Conservation (phyloP, 2,329 filamentous ascomycete genomes). For the Scolecobasidium constrictum region DNA sequence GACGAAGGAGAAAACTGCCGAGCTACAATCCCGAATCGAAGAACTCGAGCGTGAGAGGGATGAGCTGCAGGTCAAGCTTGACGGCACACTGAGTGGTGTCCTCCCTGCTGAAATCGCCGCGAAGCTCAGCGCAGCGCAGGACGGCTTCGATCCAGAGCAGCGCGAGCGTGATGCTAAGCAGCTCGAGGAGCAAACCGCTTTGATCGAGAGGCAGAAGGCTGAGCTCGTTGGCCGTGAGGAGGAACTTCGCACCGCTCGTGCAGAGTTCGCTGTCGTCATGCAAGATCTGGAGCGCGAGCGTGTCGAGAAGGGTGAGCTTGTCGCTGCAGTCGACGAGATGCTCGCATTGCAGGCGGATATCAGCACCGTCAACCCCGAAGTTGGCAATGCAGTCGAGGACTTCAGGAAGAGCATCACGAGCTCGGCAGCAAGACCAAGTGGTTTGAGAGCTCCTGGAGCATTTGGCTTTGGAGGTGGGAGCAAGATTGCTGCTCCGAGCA, state of each 20-base stretch:
- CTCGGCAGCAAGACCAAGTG: conserved; percentile 36
- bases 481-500: conserved; percentile 26
- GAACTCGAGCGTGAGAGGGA: conserved; percentile 66
- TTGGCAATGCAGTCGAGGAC: conserved; percentile 29
- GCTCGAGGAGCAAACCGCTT: conserved; percentile 53
- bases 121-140: conserved; percentile 1
- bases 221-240: conserved; percentile 65
- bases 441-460: conserved; percentile 49
- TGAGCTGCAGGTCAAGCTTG: conserved; percentile 53
- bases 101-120: conserved; percentile 15
- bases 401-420: conserved; percentile 42
- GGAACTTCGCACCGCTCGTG: conserved; percentile 57
- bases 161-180: conserved; percentile 33
- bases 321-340: conserved; percentile 75
- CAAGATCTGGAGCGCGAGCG: conserved; percentile 61
- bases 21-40: conserved; percentile 62
- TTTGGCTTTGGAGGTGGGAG: conserved; percentile 32
- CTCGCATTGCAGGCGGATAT: conserved; percentile 51
- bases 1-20: conserved; percentile 78
- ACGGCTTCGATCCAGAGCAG: conserved; percentile 10
- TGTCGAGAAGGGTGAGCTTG: conserved; percentile 74
- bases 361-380: conserved; percentile 18
- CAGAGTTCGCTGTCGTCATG: conserved; percentile 57
- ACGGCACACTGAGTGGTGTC: conserved; percentile 53
- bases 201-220: conserved; percentile 60